Percentiles rank a stretch among this genome's conserved stretches.
phyloP scores from a whole-genome alignment of 179 eudicot genomes.

The Sideroxylon spinosum region DNA sequence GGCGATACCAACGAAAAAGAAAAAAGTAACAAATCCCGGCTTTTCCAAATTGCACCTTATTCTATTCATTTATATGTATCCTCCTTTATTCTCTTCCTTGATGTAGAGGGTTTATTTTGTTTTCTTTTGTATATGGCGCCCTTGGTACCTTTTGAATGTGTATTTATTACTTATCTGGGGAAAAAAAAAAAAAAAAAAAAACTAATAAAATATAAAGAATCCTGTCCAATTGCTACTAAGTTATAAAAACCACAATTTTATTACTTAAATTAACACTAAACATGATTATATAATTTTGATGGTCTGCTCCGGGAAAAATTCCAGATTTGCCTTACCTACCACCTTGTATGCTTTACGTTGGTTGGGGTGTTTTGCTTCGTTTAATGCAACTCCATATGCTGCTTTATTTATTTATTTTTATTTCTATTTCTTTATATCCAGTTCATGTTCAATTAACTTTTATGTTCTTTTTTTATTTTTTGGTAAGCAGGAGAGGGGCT shows the following conservation, averaged over 20 bases:
- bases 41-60: no score
- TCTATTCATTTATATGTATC: no score
- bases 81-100: no score
- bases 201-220: background rate
- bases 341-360: background rate
- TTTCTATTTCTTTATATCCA: constrained; percentile 9
- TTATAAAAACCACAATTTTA: background rate
- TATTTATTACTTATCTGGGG: no score
- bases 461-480: background rate
- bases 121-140: no score
- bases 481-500: constrained; percentile 82
- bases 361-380: background rate
- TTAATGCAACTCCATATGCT: constrained; percentile 5
- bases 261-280: background rate
- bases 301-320: background rate
- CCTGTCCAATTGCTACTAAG: background rate
- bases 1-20: no score
- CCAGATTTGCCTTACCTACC: background rate
- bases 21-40: no score
- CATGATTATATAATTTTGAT: constrained; percentile 1
- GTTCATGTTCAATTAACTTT: constrained; percentile 6
- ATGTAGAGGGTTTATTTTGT: no score
- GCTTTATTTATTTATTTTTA: background rate
- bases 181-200: no score
- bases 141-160: no score